Conservation (phyloP, 176 grass and related monocot species). For the Oryza longistaminata region DNA sequence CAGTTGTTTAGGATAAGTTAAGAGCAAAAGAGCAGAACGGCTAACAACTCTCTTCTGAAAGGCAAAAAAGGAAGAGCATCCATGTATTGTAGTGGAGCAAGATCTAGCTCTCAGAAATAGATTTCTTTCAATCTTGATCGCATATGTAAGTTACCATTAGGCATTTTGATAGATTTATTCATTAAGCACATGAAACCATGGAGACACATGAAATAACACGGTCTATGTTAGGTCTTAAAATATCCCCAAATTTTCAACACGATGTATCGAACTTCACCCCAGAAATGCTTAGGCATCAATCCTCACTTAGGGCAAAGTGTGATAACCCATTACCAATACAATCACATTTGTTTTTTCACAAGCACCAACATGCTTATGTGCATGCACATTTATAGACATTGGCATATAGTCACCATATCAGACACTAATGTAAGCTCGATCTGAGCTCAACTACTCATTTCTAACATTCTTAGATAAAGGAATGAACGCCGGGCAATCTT, state of each 20-base stretch:
- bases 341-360: not conserved
- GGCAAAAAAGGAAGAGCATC: not conserved
- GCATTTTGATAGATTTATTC: not conserved
- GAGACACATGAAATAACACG: not conserved
- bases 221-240: not conserved
- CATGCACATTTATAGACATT: not conserved
- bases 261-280: not conserved
- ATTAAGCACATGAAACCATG: not conserved
- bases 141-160: not conserved
- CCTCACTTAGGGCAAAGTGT: not conserved
- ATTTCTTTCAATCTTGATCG: not conserved
- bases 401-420: slow-evolving; percentile 1
- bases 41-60: not conserved
- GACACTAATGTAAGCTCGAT: slow-evolving; percentile 3
- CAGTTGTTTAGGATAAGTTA: not conserved
- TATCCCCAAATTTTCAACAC: not conserved
- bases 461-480: not conserved
- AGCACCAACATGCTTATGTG: not conserved
- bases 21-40: not conserved
- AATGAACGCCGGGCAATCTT: not conserved
- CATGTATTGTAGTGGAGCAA: not conserved
- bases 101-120: not conserved
- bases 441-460: not conserved
- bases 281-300: slow-evolving; percentile 30
- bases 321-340: not conserved